Conservation (phyloP, 805 yeast genomes). For the Starmerella geochares region DNA sequence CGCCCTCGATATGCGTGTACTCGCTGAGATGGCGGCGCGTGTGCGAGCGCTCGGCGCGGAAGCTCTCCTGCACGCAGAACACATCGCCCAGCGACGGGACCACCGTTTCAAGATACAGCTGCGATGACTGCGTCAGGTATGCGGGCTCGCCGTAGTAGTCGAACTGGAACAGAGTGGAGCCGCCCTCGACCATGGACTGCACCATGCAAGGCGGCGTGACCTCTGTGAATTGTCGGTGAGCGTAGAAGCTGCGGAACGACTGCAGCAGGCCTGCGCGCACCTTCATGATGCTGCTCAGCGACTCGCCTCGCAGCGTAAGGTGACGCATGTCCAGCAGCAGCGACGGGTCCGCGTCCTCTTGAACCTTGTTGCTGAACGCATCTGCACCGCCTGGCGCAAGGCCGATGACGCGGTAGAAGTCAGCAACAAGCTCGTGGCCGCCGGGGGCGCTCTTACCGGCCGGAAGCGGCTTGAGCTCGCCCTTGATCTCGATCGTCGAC, state of each 20-base stretch:
- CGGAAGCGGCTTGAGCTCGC: slow-evolving; percentile 72
- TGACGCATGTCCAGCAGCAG: slow-evolving; percentile 90
- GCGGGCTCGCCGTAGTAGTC: slow-evolving; percentile 97
- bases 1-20: slow-evolving; percentile 95
- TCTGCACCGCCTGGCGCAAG: slow-evolving; percentile 96
- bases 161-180: slow-evolving; percentile 85
- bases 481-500: slow-evolving; percentile 69
- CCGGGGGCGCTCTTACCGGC: slow-evolving; percentile 98
- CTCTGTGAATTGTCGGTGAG: slow-evolving; percentile 67
- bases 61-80: slow-evolving; percentile 93
- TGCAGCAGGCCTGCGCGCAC: slow-evolving; percentile 75
- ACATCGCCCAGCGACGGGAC: slow-evolving; percentile 95
- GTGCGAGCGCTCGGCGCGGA: slow-evolving; percentile 98
- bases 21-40: slow-evolving; percentile 96
- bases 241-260: slow-evolving; percentile 65
- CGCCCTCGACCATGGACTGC: slow-evolving; percentile 99
- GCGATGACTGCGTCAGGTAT: slow-evolving; percentile 91
- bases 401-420: slow-evolving; percentile 80
- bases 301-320: slow-evolving; percentile 91
- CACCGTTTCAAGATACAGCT: slow-evolving; percentile 91
- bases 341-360: slow-evolving; percentile 89
- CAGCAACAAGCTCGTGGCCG: slow-evolving; percentile 86
- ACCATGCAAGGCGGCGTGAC: slow-evolving; percentile 99
- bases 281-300: slow-evolving; percentile 82
- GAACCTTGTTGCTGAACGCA: slow-evolving; percentile 85